These are phyloP conservation scores for Zoysia pacifica DNA, from an alignment of 176 grass and related monocot species.

Conservation along the genomic window DNA sequence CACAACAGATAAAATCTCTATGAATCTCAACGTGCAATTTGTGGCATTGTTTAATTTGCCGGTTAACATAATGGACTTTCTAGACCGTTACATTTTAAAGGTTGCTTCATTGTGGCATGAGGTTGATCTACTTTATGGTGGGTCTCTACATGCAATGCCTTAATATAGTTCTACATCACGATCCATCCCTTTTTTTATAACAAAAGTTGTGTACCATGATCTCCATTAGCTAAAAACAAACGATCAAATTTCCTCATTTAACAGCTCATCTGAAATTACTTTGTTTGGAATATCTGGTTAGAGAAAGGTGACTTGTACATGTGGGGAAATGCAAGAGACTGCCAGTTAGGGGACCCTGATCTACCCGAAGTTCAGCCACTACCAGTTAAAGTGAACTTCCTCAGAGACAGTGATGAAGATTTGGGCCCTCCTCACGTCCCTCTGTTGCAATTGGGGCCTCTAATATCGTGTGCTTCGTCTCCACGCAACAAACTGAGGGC, in stretches of 20 bases:
- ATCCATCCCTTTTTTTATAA: neutral
- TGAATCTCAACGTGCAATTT: neutral
- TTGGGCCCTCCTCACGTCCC: constrained; percentile 54
- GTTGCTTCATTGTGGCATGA: neutral
- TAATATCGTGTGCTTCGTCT: constrained; percentile 89
- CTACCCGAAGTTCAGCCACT: constrained; percentile 67
- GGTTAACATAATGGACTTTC: neutral
- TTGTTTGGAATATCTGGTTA: constrained; percentile 46
- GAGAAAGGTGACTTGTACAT: constrained; percentile 78
- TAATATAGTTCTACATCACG: constrained; percentile 6
- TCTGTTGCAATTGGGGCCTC: constrained; percentile 81
- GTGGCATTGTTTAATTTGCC: neutral
- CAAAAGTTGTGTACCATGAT: neutral
- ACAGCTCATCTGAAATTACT: constrained; percentile 12
- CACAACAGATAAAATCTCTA: neutral
- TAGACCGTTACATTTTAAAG: neutral
- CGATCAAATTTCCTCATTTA: constrained; percentile 15
- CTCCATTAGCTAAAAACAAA: neutral
- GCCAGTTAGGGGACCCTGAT: constrained; percentile 78
- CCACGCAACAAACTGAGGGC: constrained; percentile 40
- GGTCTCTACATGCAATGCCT: constrained; percentile 1
- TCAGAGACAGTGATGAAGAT: constrained; percentile 56
- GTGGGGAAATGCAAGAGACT: constrained; percentile 99
- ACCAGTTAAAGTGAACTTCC: constrained; percentile 86
- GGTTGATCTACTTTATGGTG: neutral